Percentiles rank a stretch among this genome's conserved stretches.
These are phyloP conservation scores for Cicer yamashitae DNA, from an alignment of 306 rosid genomes.

Conservation along the genomic window DNA sequence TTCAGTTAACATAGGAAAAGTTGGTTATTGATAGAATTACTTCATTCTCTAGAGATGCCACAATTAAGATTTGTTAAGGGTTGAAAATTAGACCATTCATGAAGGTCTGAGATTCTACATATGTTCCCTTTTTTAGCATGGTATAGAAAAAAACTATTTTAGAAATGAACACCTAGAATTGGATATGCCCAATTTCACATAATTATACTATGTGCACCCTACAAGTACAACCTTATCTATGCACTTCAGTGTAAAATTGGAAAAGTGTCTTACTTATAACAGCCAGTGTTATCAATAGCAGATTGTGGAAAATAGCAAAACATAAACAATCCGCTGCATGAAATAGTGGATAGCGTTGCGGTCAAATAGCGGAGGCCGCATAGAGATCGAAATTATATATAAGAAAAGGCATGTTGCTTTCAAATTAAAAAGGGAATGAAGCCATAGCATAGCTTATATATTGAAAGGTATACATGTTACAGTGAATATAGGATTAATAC, in stretches of 20 bases:
- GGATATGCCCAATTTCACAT: slow-evolving; percentile 29
- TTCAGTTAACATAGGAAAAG: slow-evolving; percentile 27
- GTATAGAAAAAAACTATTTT: slow-evolving; percentile 19
- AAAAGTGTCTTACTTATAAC: slow-evolving; percentile 7
- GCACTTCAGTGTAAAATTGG: slow-evolving; percentile 20
- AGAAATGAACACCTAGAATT: slow-evolving; percentile 26
- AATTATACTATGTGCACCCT: slow-evolving; percentile 18
- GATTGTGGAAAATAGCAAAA: no score
- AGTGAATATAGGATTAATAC: no score
- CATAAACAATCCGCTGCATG: no score
- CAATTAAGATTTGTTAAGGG: slow-evolving; percentile 30
- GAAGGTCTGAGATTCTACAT: background rate
- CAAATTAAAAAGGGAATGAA: no score
- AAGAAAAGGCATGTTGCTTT: no score
- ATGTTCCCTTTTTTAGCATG: slow-evolving; percentile 6
- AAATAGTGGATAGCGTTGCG: no score
- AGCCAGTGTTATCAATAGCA: no score
- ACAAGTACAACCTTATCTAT: background rate
- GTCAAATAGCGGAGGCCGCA: no score
- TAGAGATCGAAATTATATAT: no score
- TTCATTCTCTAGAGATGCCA: background rate
- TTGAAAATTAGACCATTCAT: slow-evolving; percentile 22
- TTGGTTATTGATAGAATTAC: background rate
- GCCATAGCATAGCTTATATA: no score
- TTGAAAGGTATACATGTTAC: no score